Evolutionary conservation across 352 stramenopile species (phyloP).

Genomic region (Blastocystis sp.): DNA sequence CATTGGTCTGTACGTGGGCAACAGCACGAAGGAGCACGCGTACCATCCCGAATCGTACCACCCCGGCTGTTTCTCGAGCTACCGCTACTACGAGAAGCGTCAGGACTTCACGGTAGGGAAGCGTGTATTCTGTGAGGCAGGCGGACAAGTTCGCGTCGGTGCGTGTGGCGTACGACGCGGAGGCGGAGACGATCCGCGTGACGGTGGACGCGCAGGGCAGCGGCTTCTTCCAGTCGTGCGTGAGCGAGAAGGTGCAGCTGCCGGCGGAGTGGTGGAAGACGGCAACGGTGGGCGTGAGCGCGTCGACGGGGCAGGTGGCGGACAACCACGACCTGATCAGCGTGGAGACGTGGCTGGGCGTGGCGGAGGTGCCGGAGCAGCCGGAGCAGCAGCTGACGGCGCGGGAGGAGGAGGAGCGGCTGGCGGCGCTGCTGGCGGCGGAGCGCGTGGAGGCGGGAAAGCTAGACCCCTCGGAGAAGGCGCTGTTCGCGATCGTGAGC

Average conservation of each 20-base stretch:
- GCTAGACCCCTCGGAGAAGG: slow-evolving; percentile 56
- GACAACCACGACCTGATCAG: slow-evolving; percentile 68
- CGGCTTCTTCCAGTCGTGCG: slow-evolving; percentile 59
- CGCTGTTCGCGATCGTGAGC: slow-evolving; percentile 2
- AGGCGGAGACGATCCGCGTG: slow-evolving; percentile 7
- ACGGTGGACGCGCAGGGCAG: slow-evolving; percentile 56
- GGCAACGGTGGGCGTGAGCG: slow-evolving; percentile 62
- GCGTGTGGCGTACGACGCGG: slow-evolving; percentile 46
- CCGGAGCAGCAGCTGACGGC: slow-evolving; percentile 5
- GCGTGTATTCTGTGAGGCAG: not conserved
- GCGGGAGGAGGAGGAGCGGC: slow-evolving; percentile 33
- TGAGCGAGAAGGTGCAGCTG: slow-evolving; percentile 57
- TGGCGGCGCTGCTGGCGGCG: not conserved
- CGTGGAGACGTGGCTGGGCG: slow-evolving; percentile 55
- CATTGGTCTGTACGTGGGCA: slow-evolving; percentile 41
- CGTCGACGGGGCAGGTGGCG: slow-evolving; percentile 67
- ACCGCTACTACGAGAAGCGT: slow-evolving; percentile 61
- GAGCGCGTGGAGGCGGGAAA: slow-evolving; percentile 58
- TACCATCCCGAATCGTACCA: slow-evolving; percentile 8
- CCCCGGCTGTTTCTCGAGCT: slow-evolving; percentile 48
- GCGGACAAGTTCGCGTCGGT: slow-evolving; percentile 51
- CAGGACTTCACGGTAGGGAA: slow-evolving; percentile 61
- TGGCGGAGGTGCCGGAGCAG: slow-evolving; percentile 32
- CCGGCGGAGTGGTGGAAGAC: slow-evolving; percentile 59
- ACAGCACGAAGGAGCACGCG: not conserved